Evolutionary conservation across 768 basidiomycete species (phyloP).

Genomic region (Kwoniella dendrophila): DNA sequence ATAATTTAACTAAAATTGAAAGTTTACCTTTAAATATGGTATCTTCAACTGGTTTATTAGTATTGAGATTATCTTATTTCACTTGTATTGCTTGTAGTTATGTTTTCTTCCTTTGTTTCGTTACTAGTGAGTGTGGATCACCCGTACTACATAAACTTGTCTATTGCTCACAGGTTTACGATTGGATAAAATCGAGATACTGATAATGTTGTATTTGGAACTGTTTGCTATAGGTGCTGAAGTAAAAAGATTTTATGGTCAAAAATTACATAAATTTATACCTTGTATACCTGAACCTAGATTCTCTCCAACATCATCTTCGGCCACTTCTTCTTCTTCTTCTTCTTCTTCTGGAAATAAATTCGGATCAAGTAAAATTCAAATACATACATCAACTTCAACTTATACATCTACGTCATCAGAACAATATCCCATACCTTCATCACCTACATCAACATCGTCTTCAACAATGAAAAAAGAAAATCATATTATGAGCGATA

Average conservation of each 20-base stretch:
- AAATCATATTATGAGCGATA: background rate
- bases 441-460: background rate
- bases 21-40: slow-evolving; percentile 26
- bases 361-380: slow-evolving; percentile 1
- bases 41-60: slow-evolving; percentile 7
- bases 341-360: too few relatives aligned
- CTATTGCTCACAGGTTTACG: background rate
- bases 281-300: slow-evolving; percentile 34
- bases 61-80: slow-evolving; percentile 43
- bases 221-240: slow-evolving; percentile 33
- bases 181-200: too few relatives aligned
- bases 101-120: slow-evolving; percentile 54
- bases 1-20: slow-evolving; percentile 38
- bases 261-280: slow-evolving; percentile 32
- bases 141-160: background rate
- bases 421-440: background rate
- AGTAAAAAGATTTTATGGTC: slow-evolving; percentile 44
- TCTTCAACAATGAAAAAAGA: background rate
- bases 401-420: slow-evolving; percentile 1
- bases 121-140: slow-evolving; percentile 41
- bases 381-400: slow-evolving; percentile 6
- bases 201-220: too few relatives aligned
- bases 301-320: background rate
- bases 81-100: slow-evolving; percentile 49
- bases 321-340: too few relatives aligned